A percentile compares a stretch with the other conserved stretches of the same genome.
Conservation (phyloP, 1,139 yeast species). For the Candida pseudoviswanathii region DNA sequence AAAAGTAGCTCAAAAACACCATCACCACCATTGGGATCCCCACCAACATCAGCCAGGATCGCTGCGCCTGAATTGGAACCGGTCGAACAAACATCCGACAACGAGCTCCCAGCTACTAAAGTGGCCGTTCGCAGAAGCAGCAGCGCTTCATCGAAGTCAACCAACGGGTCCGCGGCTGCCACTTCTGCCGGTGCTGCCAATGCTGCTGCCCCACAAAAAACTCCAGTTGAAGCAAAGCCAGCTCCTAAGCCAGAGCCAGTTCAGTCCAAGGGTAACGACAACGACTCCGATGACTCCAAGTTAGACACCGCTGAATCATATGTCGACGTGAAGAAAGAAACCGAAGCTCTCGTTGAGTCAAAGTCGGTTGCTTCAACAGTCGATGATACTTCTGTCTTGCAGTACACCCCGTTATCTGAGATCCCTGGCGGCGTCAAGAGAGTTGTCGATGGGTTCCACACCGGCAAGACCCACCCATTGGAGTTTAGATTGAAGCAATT, state of each 20-base stretch:
- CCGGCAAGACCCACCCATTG: constrained; percentile 54
- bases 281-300: neutral
- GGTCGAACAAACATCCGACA: constrained; percentile 6
- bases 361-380: neutral
- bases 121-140: constrained; percentile 10
- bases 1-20: neutral
- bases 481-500: constrained; percentile 63
- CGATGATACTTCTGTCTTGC: neutral
- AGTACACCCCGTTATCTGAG: constrained; percentile 49
- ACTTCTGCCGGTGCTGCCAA: neutral
- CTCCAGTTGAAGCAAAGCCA: neutral
- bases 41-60: constrained; percentile 4
- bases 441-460: constrained; percentile 46
- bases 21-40: neutral
- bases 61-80: constrained; percentile 9
- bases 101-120: constrained; percentile 7
- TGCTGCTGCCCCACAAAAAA: neutral
- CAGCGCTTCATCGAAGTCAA: constrained; percentile 2
- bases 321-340: constrained; percentile 2
- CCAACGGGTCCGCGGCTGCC: neutral
- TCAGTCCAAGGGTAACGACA: too few species aligned
- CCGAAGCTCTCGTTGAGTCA: neutral
- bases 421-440: constrained; percentile 51
- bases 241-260: neutral
- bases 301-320: neutral